These are phyloP conservation scores for Lyophyllum semitale DNA, from an alignment of 768 basidiomycete species.

Conservation along the genomic window DNA sequence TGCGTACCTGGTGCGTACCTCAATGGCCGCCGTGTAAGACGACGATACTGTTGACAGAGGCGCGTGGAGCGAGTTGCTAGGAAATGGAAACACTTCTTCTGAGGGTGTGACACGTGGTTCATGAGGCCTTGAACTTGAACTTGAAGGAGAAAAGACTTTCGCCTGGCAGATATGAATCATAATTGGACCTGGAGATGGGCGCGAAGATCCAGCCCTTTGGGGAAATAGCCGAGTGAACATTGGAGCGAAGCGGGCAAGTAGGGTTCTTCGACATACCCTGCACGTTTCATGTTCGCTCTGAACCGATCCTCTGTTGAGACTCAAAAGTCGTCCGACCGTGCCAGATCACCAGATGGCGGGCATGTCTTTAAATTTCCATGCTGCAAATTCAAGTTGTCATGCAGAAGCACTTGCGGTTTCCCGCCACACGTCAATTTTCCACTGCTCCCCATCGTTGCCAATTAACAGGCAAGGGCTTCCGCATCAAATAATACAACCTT, in stretches of 20 bases:
- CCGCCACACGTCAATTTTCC: background rate
- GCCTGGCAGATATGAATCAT: background rate
- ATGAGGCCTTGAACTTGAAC: too few species aligned
- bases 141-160: background rate
- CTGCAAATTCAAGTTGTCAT: background rate
- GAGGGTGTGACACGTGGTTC: background rate
- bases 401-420: background rate
- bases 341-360: slow-evolving; percentile 1
- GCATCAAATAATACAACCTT: background rate
- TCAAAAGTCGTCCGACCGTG: background rate
- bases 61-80: background rate
- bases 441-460: background rate
- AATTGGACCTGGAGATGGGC: background rate
- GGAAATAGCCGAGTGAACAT: slow-evolving; percentile 17
- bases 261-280: background rate
- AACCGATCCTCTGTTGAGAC: too few species aligned
- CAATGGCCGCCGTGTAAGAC: background rate
- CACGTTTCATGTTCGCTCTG: background rate
- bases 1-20: background rate
- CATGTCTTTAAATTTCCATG: background rate
- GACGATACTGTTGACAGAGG: background rate
- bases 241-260: slow-evolving; percentile 3
- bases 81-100: background rate
- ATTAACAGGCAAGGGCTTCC: background rate
- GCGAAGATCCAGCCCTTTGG: slow-evolving; percentile 22